phyloP scores from a whole-genome alignment of 1,139 yeast species.

The Magnusiomyces fungicola region DNA sequence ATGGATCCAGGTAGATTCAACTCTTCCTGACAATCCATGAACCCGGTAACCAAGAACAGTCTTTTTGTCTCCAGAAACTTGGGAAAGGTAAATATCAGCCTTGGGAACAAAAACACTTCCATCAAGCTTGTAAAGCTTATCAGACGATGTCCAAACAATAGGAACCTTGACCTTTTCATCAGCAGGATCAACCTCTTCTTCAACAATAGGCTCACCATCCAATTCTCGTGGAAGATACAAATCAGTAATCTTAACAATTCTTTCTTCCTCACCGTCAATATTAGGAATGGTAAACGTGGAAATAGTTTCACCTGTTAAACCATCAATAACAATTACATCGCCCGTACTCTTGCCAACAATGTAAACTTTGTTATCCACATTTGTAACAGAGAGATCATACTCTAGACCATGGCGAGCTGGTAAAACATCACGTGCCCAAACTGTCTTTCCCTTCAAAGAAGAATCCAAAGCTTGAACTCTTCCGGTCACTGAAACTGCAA shows the following conservation, averaged over 20 bases:
- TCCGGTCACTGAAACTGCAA: conserved; percentile 40
- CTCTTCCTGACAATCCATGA: conserved; percentile 17
- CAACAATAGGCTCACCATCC: conserved; percentile 9
- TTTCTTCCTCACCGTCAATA: conserved; percentile 11
- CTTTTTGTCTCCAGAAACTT: conserved; percentile 12
- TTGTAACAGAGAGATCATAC: conserved; percentile 9
- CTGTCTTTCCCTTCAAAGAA: conserved; percentile 31
- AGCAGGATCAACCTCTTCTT: conserved; percentile 9
- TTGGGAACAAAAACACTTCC: conserved; percentile 11
- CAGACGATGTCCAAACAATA: conserved; percentile 18
- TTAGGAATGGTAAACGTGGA: background rate
- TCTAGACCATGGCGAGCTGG: conserved; percentile 20
- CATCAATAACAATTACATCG: conserved; percentile 20
- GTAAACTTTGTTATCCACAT: conserved; percentile 14
- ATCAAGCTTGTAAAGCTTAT: conserved; percentile 5
- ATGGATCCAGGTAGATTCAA: conserved; percentile 23
- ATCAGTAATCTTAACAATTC: background rate
- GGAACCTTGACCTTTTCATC: conserved; percentile 9
- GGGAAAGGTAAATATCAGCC: conserved; percentile 19
- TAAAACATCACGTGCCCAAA: conserved; percentile 37
- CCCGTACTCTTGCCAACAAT: conserved; percentile 19
- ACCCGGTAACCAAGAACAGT: conserved; percentile 22
- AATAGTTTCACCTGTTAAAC: conserved; percentile 18
- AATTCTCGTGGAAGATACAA: conserved; percentile 7
- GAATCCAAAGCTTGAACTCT: conserved; percentile 42